Percentiles rank a stretch among this genome's conserved stretches.
phyloP scores from a whole-genome alignment of 352 stramenopile species.

The Peronospora destructor region DNA sequence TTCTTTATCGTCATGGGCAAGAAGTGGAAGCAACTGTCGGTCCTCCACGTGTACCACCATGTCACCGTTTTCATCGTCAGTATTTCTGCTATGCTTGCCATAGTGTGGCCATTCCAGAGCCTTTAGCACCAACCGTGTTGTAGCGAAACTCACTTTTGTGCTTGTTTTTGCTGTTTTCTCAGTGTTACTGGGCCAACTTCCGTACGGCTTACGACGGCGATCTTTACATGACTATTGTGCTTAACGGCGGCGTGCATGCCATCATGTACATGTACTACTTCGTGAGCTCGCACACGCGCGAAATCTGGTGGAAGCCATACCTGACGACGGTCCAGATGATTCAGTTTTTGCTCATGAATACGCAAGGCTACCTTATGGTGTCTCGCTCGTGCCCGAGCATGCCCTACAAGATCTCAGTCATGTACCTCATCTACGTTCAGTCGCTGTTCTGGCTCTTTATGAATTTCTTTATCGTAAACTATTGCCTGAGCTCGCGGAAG shows the following conservation, averaged over 20 bases:
- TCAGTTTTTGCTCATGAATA: constrained; percentile 36
- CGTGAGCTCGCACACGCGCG: constrained; percentile 92
- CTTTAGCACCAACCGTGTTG: not conserved
- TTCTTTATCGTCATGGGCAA: constrained; percentile 96
- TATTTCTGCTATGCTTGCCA: constrained; percentile 14
- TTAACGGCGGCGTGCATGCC: constrained; percentile 95
- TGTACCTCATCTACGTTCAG: constrained; percentile 40
- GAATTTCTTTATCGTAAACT: constrained; percentile 94
- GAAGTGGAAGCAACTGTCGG: constrained; percentile 94
- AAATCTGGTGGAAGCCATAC: constrained; percentile 96
- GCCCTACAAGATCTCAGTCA: constrained; percentile 37
- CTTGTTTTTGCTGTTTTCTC: constrained; percentile 7
- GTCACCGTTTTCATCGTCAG: constrained; percentile 91
- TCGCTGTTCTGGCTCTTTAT: constrained; percentile 94
- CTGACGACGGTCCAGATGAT: constrained; percentile 91
- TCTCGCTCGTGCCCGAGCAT: constrained; percentile 33
- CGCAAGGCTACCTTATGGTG: constrained; percentile 34
- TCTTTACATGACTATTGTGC: constrained; percentile 93
- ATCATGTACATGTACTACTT: constrained; percentile 99
- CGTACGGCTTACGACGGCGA: constrained; percentile 92
- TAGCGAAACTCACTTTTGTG: constrained; percentile 13
- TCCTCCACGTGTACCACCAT: constrained; percentile 97
- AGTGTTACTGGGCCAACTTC: constrained; percentile 91
- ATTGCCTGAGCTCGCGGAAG: constrained; percentile 51
- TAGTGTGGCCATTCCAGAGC: not conserved